phyloP scores from a whole-genome alignment of 805 yeast species.

The Tetrapisispora pingtungensis region DNA sequence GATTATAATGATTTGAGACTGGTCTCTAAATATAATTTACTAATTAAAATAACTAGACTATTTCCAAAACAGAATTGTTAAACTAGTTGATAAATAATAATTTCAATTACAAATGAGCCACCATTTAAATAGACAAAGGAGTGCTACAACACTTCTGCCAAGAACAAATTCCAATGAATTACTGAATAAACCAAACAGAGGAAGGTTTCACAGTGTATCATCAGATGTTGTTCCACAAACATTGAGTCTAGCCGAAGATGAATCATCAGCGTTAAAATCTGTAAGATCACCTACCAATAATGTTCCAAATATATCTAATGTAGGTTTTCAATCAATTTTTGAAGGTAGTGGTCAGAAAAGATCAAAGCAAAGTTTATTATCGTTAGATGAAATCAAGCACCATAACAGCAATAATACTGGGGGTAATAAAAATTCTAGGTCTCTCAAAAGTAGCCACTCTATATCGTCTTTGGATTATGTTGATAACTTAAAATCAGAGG shows the following conservation, averaged over 20 bases:
- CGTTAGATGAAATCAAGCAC: not conserved
- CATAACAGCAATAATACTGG: not conserved
- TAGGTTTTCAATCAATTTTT: constrained; percentile 24
- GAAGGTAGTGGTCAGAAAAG: constrained; percentile 14
- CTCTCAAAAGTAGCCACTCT: not conserved
- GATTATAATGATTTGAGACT: too few relatives aligned
- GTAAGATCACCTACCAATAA: constrained; percentile 8
- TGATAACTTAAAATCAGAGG: not conserved
- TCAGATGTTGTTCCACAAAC: constrained; percentile 26
- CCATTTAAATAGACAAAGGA: constrained; percentile 8
- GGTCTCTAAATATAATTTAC: too few relatives aligned
- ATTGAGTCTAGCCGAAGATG: constrained; percentile 14
- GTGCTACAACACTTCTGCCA: constrained; percentile 8
- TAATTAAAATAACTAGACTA: too few relatives aligned
- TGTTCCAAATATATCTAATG: constrained; percentile 18
- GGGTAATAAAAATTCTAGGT: not conserved
- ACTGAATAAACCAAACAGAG: not conserved
- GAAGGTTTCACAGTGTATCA: constrained; percentile 20
- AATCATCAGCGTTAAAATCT: not conserved
- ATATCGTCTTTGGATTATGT: not conserved
- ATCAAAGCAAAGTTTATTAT: constrained; percentile 13
- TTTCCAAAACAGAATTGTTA: too few relatives aligned
- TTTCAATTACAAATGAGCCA: constrained; percentile 4
- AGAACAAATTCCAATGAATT: not conserved
- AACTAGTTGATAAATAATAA: too few relatives aligned